Conservation (phyloP, 257 asterid species). For the Capsicum baccatum region DNA sequence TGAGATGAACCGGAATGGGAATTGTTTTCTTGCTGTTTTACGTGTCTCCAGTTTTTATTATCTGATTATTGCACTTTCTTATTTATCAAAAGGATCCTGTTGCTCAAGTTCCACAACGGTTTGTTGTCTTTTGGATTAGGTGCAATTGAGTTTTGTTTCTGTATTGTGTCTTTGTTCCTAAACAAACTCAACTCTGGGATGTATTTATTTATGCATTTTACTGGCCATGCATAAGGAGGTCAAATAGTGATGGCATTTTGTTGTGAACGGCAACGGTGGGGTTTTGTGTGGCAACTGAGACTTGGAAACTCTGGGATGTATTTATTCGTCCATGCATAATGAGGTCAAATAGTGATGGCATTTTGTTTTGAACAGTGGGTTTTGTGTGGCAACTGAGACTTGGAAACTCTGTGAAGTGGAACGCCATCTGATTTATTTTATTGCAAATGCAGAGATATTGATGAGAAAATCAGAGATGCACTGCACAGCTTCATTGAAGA, state of each 20-base stretch:
- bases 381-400: neutral
- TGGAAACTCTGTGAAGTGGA: neutral
- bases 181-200: neutral
- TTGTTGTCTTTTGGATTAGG: neutral
- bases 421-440: neutral
- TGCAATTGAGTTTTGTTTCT: neutral
- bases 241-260: neutral
- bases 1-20: neutral
- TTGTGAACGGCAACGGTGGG: neutral
- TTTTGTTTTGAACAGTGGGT: neutral
- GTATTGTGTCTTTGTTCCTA: neutral
- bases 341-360: neutral
- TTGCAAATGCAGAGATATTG: constrained; percentile 34
- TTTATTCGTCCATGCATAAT: neutral
- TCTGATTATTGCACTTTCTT: neutral
- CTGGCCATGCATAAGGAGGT: neutral
- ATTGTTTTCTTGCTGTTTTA: neutral
- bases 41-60: neutral
- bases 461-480: constrained; percentile 30
- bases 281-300: neutral
- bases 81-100: neutral
- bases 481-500: constrained; percentile 57
- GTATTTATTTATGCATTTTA: neutral
- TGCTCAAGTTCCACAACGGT: constrained; percentile 1
- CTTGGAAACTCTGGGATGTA: neutral